Conservation (phyloP, 1,139 yeast genomes). For the Lodderomyces beijingensis region DNA sequence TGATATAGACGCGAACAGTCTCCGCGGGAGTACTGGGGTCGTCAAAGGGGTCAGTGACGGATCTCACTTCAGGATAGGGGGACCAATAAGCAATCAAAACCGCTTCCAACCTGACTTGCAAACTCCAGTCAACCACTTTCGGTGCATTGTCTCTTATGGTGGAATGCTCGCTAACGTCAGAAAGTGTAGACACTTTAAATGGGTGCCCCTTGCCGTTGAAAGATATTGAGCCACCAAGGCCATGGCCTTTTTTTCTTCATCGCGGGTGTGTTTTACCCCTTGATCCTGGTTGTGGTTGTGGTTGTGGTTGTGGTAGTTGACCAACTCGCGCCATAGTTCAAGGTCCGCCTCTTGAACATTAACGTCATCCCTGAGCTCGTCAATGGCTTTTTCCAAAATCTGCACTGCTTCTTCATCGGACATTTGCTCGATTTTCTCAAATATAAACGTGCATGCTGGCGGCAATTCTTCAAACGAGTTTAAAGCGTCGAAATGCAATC, state of each 20-base stretch:
- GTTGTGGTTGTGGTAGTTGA: background rate
- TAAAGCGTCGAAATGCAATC: constrained; percentile 26
- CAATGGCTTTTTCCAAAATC: constrained; percentile 16
- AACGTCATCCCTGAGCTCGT: constrained; percentile 19
- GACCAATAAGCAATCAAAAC: constrained; percentile 49
- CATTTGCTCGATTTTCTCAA: constrained; percentile 25
- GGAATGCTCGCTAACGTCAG: no score
- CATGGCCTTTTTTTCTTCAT: no score
- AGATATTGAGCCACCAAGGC: no score
- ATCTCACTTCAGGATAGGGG: constrained; percentile 63
- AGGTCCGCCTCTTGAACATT: constrained; percentile 15
- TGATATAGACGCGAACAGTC: constrained; percentile 50
- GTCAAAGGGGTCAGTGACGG: constrained; percentile 52
- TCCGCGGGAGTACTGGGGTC: constrained; percentile 50
- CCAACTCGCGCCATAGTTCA: constrained; percentile 4
- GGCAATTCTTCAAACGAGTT: constrained; percentile 25
- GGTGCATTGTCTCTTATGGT: no score
- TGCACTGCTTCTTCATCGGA: constrained; percentile 19
- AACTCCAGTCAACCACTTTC: constrained; percentile 22
- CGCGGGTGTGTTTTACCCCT: no score
- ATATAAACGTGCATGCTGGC: constrained; percentile 22
- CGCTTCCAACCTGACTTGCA: constrained; percentile 38
- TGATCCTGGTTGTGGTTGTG: no score
- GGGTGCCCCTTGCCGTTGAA: no score
- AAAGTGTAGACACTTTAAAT: no score